Base-by-base conservation (phyloP, 768 basidiomycete species). In the Leccinum pellstonianum region DNA sequence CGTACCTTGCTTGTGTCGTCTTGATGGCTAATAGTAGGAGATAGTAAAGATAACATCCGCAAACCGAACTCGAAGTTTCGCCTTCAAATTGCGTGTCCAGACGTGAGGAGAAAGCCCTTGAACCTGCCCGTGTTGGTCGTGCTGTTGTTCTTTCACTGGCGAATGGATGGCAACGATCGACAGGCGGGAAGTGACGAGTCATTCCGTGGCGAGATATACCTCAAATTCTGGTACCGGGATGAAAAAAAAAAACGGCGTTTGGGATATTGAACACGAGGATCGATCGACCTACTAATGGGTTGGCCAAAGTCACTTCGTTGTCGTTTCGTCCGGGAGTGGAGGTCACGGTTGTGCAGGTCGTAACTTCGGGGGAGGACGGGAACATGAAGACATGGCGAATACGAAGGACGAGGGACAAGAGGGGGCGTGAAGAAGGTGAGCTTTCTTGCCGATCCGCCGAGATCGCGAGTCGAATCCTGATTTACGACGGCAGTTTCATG, bases 121-220 rank as follows among this genome's bases (percentile, higher is more conserved):
- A 91, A 62, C 86, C 90, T 8, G 82, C 89, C 3, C 81, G 87
- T 14, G 91, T 98, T 3, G 88, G 92, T 52, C 79, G 78, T 9
- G 83, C 82, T 6, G 83, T 80, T 5, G 77, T 59, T 89, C 90
- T 5, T 70, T 81, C 2, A 78, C 77, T n/a, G 88, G 88, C 11
- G 80, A 84, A 50, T 98, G 96, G 95, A 85, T 99, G 85, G 94
- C 94, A 5, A 95, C 96, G 1, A 73, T 93, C 25, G 96, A 99
- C 74, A 74, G 76, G 31, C 83, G 95, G 56, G 81, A 85, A 57
- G 82, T 10, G 86, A 89, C 48, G 84, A 83, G 23, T 79, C 77
- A 12, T 86, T 86, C 73, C 85, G 80, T 62, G 77, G 77, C 27
- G 93, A 88, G 74, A 79, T 87, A 29, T 88, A 88, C 70, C 80